A percentile compares a stretch with the other conserved stretches of the same genome.
These are phyloP conservation scores for Vaccinium macrocarpon DNA, from an alignment of 148 eudicot species.

Conservation along the genomic window DNA sequence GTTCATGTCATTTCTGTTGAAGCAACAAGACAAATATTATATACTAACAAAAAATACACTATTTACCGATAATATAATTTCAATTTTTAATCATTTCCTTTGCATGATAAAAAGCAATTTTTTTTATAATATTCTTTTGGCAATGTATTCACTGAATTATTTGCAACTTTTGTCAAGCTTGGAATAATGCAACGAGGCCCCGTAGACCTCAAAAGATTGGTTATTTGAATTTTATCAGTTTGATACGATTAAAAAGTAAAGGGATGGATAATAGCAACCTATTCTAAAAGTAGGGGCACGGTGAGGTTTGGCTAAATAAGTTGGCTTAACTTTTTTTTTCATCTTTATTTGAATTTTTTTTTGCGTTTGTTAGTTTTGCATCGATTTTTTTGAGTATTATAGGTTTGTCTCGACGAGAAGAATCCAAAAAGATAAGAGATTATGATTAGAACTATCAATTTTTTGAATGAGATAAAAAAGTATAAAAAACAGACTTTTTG, in stretches of 20 bases:
- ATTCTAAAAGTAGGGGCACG: too few relatives aligned
- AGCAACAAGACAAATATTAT: neutral
- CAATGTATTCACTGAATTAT: constrained; percentile 1
- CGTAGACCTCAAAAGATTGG: neutral
- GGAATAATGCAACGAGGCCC: constrained; percentile 5
- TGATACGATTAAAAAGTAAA: neutral
- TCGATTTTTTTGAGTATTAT: too few relatives aligned
- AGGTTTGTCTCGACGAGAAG: too few relatives aligned
- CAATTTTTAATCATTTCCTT: neutral
- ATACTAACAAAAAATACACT: neutral
- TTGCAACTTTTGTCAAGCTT: neutral
- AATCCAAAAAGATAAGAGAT: too few relatives aligned
- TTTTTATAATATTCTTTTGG: neutral
- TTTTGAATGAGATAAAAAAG: too few relatives aligned
- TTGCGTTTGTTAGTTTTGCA: too few relatives aligned
- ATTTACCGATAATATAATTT: neutral
- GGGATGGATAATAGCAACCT: neutral
- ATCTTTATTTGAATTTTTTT: too few relatives aligned
- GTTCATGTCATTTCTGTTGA: neutral
- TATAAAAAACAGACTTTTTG: too few relatives aligned
- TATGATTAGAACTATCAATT: too few relatives aligned
- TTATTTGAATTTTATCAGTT: neutral
- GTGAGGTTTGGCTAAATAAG: too few relatives aligned
- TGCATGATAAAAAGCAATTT: neutral
- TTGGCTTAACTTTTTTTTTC: too few relatives aligned